A percentile compares a stretch with the other conserved stretches of the same genome.
phyloP scores from a whole-genome alignment of 1,139 yeast genomes.

The Keqinozyma sinolaborantium region DNA sequence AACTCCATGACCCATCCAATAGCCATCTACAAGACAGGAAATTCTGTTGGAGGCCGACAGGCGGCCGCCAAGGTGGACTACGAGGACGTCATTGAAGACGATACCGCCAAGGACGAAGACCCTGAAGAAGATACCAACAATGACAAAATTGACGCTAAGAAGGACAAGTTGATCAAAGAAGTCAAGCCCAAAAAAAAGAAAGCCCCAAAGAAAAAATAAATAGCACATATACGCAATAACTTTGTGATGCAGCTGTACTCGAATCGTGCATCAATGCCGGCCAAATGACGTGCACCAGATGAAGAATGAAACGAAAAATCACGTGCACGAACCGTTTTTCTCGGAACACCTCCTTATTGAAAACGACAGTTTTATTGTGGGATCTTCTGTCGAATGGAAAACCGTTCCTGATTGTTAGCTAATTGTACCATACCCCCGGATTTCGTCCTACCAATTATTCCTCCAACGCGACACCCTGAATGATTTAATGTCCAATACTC shows the following conservation, averaged over 20 bases:
- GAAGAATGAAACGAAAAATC: too few species aligned
- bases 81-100: conserved; percentile 65
- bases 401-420: too few species aligned
- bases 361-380: too few species aligned
- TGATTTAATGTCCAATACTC: conserved; percentile 20
- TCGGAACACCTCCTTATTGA: too few species aligned
- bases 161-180: conserved; percentile 43
- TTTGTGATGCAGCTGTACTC: too few species aligned
- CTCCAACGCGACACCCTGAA: not conserved
- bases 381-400: too few species aligned
- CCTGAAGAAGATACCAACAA: conserved; percentile 22
- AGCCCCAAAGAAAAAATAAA: conserved; percentile 14
- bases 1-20: conserved; percentile 78
- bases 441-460: too few species aligned
- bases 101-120: conserved; percentile 39
- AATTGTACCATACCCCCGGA: too few species aligned
- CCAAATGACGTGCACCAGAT: too few species aligned
- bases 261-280: too few species aligned
- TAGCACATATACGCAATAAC: too few species aligned
- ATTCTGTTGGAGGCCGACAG: conserved; percentile 40
- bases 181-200: conserved; percentile 23
- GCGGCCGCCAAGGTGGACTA: conserved; percentile 46
- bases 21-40: conserved; percentile 73
- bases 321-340: too few species aligned
- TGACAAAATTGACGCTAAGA: conserved; percentile 34